These are phyloP conservation scores for Pterocarpus macrocarpus DNA, from an alignment of 306 rosid species.

Conservation along the genomic window DNA sequence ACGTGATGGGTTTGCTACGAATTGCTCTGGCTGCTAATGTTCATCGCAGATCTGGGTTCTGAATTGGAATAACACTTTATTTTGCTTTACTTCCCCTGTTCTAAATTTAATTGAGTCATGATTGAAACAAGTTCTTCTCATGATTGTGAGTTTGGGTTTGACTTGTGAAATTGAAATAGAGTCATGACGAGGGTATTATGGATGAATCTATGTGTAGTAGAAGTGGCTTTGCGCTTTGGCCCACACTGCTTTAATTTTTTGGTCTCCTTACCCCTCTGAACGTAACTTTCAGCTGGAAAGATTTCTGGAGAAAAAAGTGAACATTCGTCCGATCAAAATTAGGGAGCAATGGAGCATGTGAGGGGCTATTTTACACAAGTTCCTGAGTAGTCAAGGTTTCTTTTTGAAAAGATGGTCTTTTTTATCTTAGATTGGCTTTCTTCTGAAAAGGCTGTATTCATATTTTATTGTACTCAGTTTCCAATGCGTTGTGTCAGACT, in stretches of 20 bases:
- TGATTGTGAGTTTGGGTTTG: neutral
- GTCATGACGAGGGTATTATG: too few species aligned
- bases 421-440: constrained; percentile 31
- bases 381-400: constrained; percentile 34
- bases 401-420: constrained; percentile 36
- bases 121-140: neutral
- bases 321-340: too few species aligned
- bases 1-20: neutral
- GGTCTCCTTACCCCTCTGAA: too few species aligned
- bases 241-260: too few species aligned
- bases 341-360: too few species aligned
- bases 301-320: too few species aligned
- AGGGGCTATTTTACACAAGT: neutral
- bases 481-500: constrained; percentile 38
- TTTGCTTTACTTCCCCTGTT: neutral
- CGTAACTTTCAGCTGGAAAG: too few species aligned
- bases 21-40: neutral
- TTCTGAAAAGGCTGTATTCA: neutral
- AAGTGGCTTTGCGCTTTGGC: too few species aligned
- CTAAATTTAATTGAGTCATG: too few species aligned
- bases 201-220: too few species aligned
- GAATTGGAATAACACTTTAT: neutral
- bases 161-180: too few species aligned
- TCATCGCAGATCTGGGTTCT: constrained; percentile 23
- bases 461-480: constrained; percentile 2